phyloP scores from a whole-genome alignment of 2,329 filamentous ascomycete species.

The Chaetomium sp. region DNA sequence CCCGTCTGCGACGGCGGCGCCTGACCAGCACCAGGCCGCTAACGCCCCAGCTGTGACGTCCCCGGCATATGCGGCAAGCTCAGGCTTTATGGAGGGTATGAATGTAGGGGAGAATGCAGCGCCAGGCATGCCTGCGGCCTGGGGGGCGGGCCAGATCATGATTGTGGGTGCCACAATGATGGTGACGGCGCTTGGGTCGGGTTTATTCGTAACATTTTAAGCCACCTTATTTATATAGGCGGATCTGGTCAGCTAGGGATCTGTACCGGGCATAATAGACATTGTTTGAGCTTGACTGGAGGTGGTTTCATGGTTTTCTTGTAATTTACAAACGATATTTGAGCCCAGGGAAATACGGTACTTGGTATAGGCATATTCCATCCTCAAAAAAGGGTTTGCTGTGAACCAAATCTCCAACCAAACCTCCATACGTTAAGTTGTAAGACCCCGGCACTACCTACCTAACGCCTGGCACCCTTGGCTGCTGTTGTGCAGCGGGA shows the following conservation, averaged over 20 bases:
- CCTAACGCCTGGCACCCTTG: background rate
- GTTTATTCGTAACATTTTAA: conserved; percentile 36
- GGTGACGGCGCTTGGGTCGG: conserved; percentile 41
- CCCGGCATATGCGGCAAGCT: conserved; percentile 42
- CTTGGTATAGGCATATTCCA: background rate
- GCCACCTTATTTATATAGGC: background rate
- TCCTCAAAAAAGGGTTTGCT: background rate
- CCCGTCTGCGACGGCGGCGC: conserved; percentile 51
- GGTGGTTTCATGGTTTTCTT: background rate
- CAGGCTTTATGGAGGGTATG: conserved; percentile 41
- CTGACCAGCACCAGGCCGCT: conserved; percentile 44
- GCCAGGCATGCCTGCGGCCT: conserved; percentile 15
- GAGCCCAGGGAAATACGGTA: background rate
- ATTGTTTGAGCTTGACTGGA: no score
- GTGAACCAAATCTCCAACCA: no score
- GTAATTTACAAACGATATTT: background rate
- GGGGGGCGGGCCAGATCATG: conserved; percentile 25
- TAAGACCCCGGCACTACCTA: background rate
- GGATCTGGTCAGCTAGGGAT: background rate
- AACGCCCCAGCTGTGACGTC: conserved; percentile 34
- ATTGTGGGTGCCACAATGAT: conserved; percentile 39
- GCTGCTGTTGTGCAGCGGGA: background rate
- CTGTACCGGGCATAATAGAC: background rate
- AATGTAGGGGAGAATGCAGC: conserved; percentile 25
- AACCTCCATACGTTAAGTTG: background rate